phyloP scores from a whole-genome alignment of 305 asterid genomes.

The Salvia sclarea region DNA sequence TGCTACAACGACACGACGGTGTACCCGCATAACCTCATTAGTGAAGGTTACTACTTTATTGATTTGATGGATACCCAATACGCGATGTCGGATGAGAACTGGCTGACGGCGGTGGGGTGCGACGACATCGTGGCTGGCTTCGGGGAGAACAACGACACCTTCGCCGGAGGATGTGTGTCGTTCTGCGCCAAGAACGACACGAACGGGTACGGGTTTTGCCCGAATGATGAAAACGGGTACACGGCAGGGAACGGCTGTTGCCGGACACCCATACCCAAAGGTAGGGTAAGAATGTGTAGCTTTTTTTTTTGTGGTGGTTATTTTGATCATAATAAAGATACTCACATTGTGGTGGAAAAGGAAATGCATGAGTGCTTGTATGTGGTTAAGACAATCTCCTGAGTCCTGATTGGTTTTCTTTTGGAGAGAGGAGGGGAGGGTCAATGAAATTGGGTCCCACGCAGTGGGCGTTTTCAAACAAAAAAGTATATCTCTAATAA shows the following conservation, averaged over 20 bases:
- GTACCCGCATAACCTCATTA: neutral
- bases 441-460: no score
- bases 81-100: slow-evolving; percentile 29
- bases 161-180: slow-evolving; percentile 26
- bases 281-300: no score
- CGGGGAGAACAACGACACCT: neutral
- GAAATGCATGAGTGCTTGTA: no score
- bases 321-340: no score
- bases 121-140: slow-evolving; percentile 14
- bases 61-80: slow-evolving; percentile 19
- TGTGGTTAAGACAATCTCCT: no score
- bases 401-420: no score
- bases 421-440: no score
- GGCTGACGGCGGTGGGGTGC: slow-evolving; percentile 35
- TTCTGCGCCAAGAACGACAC: neutral
- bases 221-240: neutral
- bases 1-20: slow-evolving; percentile 7
- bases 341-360: no score
- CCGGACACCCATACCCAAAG: slow-evolving; percentile 11
- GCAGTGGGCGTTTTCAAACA: no score
- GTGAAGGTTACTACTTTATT: neutral
- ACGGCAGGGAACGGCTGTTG: slow-evolving; percentile 26
- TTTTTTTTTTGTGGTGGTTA: no score
- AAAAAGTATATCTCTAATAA: no score
- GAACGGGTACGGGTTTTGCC: neutral